Base-by-base conservation (phyloP, 2,329 filamentous ascomycete species). In the Cladophialophora carrionii region DNA sequence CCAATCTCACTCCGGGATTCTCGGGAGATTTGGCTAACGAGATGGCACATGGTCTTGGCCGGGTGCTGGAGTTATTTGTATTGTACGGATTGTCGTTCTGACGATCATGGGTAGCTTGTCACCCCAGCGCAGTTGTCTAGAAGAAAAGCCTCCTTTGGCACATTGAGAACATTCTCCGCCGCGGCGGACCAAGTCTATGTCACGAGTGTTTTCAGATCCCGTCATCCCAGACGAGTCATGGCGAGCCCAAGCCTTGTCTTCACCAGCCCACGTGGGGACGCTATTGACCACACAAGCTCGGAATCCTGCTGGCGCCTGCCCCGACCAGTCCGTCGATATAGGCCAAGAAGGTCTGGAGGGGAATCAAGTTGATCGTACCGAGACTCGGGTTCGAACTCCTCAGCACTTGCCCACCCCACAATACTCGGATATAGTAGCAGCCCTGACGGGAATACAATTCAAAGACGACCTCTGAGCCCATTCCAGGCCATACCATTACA, bases 401-500 rank as follows among this genome's bases (percentile, higher is more conserved):
- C 65, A 95, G 74, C 0, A 89, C 81, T 74, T 84, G 79, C 0
- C 90, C 91, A 46, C 88, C 83, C 80, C 89, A 94, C 1, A 95
- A 78, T 0, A 94, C 86, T 6, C 91, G 82, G 1, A 92, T 75
- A 68, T 83, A 90, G 68, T 80, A 72, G 73, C 68, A 72, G 69
- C n/a, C 72, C 68, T 49, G 75, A 74, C 71, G 79, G 81, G 76
- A 79, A 72, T 87, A 92, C 32, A 93, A 73, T 78, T 94, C 90
- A 73, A 93, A 92, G 0, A 92, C 85, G 0, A 94, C 81, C 77
- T 94, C 90, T 9, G 86, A 82, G 0, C 90, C 90, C 90, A 94
- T 92, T 0, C 90, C 90, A 0, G 90, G 90, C 90, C 90, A 94
- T 0, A 92, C 87, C 90, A 94, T 94, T 59, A 81, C 75, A 24